Evolutionary conservation across 1,284 basidiomycete species (phyloP).

Genomic region (Hymenochaete sp.): DNA sequence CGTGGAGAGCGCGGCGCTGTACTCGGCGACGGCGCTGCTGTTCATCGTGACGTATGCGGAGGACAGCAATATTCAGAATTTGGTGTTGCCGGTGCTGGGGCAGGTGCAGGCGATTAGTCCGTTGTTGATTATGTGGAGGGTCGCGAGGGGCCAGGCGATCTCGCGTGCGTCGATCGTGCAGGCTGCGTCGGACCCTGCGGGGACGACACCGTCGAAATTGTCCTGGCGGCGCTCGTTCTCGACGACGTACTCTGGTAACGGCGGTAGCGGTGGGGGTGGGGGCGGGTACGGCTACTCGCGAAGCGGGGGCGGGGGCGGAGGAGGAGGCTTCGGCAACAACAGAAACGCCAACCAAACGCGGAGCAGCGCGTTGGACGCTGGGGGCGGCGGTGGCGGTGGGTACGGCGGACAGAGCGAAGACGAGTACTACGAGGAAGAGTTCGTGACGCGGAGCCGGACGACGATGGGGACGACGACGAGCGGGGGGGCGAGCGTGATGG

Average conservation of each 20-base stretch:
- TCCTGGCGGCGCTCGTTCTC: constrained; percentile 9
- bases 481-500: not conserved
- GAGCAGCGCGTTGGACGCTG: too few species aligned
- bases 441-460: too few species aligned
- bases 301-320: too few species aligned
- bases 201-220: constrained; percentile 12
- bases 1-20: constrained; percentile 21
- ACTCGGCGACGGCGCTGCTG: constrained; percentile 24
- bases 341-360: too few species aligned
- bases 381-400: too few species aligned
- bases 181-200: not conserved
- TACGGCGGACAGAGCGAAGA: too few species aligned
- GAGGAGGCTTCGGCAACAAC: too few species aligned
- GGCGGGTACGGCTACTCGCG: not conserved
- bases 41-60: constrained; percentile 26
- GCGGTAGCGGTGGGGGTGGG: not conserved
- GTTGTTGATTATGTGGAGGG: constrained; percentile 18
- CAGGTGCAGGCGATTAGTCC: constrained; percentile 29
- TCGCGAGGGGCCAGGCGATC: constrained; percentile 17
- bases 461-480: not conserved
- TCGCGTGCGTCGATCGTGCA: constrained; percentile 9
- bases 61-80: constrained; percentile 26
- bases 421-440: too few species aligned
- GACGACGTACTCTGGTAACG: not conserved
- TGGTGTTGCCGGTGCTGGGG: constrained; percentile 29